phyloP scores from a whole-genome alignment of 163 green algal genomes.

The Trebouxiophyceae sp. region DNA sequence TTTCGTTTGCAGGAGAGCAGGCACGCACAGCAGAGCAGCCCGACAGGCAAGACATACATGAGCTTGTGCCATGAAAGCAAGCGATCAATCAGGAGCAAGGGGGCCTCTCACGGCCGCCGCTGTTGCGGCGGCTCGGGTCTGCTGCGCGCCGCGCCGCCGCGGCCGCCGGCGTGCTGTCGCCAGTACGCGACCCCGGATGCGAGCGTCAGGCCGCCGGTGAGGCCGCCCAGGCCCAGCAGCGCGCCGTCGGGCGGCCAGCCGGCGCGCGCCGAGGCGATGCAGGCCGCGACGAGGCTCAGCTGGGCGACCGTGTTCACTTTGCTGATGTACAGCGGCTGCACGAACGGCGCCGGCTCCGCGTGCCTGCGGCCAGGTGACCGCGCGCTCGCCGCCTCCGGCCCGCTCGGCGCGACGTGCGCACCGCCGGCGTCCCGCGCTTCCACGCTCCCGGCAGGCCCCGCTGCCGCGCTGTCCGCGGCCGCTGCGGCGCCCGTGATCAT shows the following conservation, averaged over 20 bases:
- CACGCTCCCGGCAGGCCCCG: too few species aligned
- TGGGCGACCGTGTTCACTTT: slow-evolving; percentile 86
- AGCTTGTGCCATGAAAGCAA: too few species aligned
- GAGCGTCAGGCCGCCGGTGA: slow-evolving; percentile 47
- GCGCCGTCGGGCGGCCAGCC: slow-evolving; percentile 34
- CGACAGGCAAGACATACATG: too few species aligned
- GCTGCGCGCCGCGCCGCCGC: too few species aligned
- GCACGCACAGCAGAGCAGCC: too few species aligned
- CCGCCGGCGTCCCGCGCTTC: slow-evolving; percentile 25
- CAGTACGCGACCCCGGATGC: slow-evolving; percentile 20
- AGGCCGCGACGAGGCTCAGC: slow-evolving; percentile 63
- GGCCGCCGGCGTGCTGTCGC: background rate
- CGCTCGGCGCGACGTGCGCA: slow-evolving; percentile 34
- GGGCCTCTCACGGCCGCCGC: too few species aligned
- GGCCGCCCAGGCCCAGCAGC: slow-evolving; percentile 28
- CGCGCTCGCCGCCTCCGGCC: slow-evolving; percentile 54
- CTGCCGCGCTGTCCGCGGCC: too few species aligned
- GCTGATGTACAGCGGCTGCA: slow-evolving; percentile 40
- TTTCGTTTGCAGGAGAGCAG: too few species aligned
- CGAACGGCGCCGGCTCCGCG: slow-evolving; percentile 16
- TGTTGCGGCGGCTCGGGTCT: too few species aligned
- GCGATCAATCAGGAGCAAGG: too few species aligned
- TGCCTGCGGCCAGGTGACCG: slow-evolving; percentile 19
- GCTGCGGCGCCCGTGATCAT: too few species aligned
- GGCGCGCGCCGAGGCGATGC: slow-evolving; percentile 47